Conservation (phyloP, 495 filamentous ascomycete genomes). For the Aspergillus asperescens region DNA sequence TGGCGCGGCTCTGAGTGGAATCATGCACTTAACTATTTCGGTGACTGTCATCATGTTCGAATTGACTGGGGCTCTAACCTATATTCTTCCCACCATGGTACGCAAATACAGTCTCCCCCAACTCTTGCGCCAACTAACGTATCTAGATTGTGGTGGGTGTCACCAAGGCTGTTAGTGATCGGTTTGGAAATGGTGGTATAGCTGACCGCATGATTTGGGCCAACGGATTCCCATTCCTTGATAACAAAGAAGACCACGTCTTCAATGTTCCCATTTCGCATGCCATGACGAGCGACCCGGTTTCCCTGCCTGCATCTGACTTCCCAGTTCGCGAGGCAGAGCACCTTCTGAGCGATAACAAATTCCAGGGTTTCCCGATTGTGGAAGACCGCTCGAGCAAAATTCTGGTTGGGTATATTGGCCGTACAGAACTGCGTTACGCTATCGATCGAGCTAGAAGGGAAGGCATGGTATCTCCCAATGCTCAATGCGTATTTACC, state of each 20-base stretch:
- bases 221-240: conserved; percentile 94
- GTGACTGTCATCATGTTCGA: conserved; percentile 99
- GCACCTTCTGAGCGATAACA: conserved; percentile 68
- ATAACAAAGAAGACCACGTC: conserved; percentile 97
- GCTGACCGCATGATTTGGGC: conserved; percentile 99
- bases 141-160: conserved; percentile 84
- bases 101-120: conserved; percentile 9
- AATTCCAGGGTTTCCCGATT: conserved; percentile 93
- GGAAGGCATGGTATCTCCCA: conserved; percentile 63
- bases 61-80: conserved; percentile 87
- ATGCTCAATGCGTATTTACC: conserved; percentile 73
- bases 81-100: conserved; percentile 93
- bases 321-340: conserved; percentile 71
- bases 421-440: conserved; percentile 87
- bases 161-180: conserved; percentile 87
- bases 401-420: conserved; percentile 85
- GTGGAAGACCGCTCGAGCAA: conserved; percentile 69
- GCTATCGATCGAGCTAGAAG: conserved; percentile 81
- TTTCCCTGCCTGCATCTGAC: conserved; percentile 70
- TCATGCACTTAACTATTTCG: conserved; percentile 96
- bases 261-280: conserved; percentile 93
- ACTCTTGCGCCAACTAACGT: conserved; percentile 13
- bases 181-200: conserved; percentile 92
- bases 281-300: conserved; percentile 75
- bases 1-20: conserved; percentile 90